phyloP scores from a whole-genome alignment of 2,329 filamentous ascomycete genomes.

The Sporothrix dimorphospora region DNA sequence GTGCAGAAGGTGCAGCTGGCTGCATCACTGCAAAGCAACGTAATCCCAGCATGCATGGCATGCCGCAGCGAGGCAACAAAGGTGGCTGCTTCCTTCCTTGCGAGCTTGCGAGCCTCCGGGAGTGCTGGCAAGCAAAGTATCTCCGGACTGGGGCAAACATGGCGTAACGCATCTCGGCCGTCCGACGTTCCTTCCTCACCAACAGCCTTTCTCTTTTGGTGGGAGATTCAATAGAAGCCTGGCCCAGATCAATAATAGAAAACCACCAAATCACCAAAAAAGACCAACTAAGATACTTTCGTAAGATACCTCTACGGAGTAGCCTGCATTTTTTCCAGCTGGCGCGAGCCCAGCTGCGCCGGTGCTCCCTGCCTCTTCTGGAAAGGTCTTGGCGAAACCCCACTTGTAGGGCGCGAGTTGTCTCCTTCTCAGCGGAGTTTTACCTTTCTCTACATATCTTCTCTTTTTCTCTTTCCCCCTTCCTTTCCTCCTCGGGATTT shows the following conservation, averaged over 20 bases:
- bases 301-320: too few relatives aligned
- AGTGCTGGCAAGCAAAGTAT: too few relatives aligned
- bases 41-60: slow-evolving; percentile 12
- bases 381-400: neutral
- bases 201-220: neutral
- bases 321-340: neutral
- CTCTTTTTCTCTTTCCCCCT: neutral
- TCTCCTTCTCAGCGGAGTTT: neutral
- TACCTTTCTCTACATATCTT: neutral
- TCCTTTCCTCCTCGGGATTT: neutral
- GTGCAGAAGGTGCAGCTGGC: slow-evolving; percentile 4
- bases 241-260: slow-evolving; percentile 11
- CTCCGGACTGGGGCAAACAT: neutral
- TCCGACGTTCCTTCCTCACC: neutral
- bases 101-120: neutral
- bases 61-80: slow-evolving; percentile 16
- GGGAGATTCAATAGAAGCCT: neutral
- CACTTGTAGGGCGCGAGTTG: slow-evolving; percentile 11
- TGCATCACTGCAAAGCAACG: slow-evolving; percentile 16
- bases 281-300: too few relatives aligned
- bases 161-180: neutral
- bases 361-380: slow-evolving; percentile 13
- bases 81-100: slow-evolving; percentile 9
- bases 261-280: neutral
- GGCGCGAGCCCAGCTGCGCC: neutral